Base-by-base conservation (phyloP, 495 filamentous ascomycete genomes). In the Hypomontagnella monticulosa region DNA sequence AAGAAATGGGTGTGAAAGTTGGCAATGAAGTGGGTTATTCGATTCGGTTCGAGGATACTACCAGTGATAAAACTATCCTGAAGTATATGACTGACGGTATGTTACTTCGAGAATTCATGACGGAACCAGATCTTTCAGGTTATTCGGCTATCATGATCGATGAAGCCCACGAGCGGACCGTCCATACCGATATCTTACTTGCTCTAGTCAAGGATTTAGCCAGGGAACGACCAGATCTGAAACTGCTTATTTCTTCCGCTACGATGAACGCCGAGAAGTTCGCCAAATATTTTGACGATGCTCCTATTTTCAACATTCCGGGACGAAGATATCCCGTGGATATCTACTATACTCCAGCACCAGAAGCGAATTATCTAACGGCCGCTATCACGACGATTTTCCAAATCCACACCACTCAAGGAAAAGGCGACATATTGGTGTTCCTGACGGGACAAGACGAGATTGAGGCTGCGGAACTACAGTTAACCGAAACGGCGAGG, bases 21-120 rank as follows among this genome's bases (percentile, higher is more conserved):
- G 95, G 95, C 1, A 92, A 93, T 66, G 92, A 97, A 71, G 94
- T 97, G 32, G 95, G 95, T 33, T 99, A 99, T 74, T 88, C 91
- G 1, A 97, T 99, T 66, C 90, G 95, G 54, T 99, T 98, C 71
- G 95, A 99, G 70, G 93, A 99, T 74, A 87, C 88, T 42, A 97
- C 95, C 0, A 92, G 86, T 69, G 93, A 97, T 63, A 96, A 97
- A 78, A 98, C 95, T 0, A 83, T 93, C 38, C 76, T 99, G 20
- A 97, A 97, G 75, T 99, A 97, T 73, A 96, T 97, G 93, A 99
- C 95, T 2, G 95, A 99, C 73, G 95, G 95, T 61, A 97, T 98
- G 93, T 82, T 98, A 41, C 81, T 98, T 15, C 85, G 93, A 71
- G 94, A 97, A 71, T 89, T 97, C 63, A 84, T 97, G 67, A 93